phyloP scores from a whole-genome alignment of 257 asterid species.

The Scutellaria minor region DNA sequence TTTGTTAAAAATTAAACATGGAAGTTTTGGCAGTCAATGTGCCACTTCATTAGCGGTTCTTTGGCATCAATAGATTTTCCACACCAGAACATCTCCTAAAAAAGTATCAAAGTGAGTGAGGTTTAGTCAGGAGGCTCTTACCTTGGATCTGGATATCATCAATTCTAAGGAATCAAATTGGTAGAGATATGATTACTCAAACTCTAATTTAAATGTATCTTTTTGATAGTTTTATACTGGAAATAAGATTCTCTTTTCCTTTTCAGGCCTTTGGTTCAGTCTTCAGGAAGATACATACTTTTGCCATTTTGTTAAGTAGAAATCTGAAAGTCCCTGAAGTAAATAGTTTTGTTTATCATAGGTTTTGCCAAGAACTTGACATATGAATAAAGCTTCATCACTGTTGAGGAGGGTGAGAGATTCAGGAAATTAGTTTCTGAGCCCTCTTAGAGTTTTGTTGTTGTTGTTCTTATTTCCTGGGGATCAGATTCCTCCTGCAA shows the following conservation, averaged over 20 bases:
- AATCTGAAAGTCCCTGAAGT: not conserved
- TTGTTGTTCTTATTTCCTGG: not conserved
- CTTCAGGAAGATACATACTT: not conserved
- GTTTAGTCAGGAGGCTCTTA: not conserved
- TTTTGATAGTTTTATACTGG: conserved; percentile 12
- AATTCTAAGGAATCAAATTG: not conserved
- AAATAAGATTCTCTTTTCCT: not conserved
- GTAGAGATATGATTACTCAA: not conserved
- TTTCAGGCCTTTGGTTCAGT: not conserved
- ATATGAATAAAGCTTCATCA: not conserved
- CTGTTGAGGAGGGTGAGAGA: conserved; percentile 22
- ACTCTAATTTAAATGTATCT: not conserved
- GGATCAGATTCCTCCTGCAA: conserved; percentile 16
- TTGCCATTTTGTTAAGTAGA: conserved; percentile 19
- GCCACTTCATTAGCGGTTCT: not conserved
- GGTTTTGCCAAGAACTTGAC: not conserved
- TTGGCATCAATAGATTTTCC: not conserved
- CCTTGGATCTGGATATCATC: not conserved
- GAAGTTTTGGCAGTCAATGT: not conserved
- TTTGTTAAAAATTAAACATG: not conserved
- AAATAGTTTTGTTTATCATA: not conserved
- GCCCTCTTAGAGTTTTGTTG: not conserved
- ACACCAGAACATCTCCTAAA: not conserved
- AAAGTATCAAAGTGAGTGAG: not conserved
- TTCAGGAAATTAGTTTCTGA: not conserved